phyloP scores from a whole-genome alignment of 2,329 filamentous ascomycete species.

The Neofusicoccum parvum region DNA sequence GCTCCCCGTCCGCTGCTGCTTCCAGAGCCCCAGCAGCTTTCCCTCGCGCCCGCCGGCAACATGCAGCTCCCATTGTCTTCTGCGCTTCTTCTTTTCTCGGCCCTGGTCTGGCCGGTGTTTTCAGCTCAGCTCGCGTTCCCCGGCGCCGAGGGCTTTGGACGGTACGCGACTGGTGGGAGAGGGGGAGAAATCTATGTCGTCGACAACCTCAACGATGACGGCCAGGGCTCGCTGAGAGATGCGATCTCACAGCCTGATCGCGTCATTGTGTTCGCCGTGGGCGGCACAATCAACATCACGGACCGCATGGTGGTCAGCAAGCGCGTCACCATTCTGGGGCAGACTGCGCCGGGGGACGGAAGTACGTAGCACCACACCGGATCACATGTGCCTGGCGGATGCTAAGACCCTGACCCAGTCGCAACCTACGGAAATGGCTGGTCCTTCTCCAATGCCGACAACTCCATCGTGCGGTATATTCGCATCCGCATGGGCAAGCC shows the following conservation, averaged over 20 bases:
- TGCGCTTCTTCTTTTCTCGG: constrained; percentile 1
- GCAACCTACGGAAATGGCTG: constrained; percentile 59
- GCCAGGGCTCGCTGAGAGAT: constrained; percentile 54
- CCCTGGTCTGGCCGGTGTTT: constrained; percentile 19
- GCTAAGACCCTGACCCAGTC: constrained; percentile 35
- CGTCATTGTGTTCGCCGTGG: constrained; percentile 54
- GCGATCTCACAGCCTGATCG: constrained; percentile 52
- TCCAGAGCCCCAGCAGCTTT: background rate
- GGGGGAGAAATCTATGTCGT: constrained; percentile 53
- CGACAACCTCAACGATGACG: constrained; percentile 52
- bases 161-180: constrained; percentile 50
- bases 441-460: constrained; percentile 55
- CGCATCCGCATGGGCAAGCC: constrained; percentile 57
- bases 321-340: constrained; percentile 53
- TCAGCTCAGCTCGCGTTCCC: constrained; percentile 46
- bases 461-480: constrained; percentile 59
- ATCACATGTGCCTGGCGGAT: background rate
- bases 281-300: constrained; percentile 53
- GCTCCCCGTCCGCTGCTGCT: background rate
- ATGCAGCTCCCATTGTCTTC: constrained; percentile 3
- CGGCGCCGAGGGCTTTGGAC: constrained; percentile 55
- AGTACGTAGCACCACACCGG: constrained; percentile 22
- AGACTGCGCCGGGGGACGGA: constrained; percentile 54
- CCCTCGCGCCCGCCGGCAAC: background rate
- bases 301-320: constrained; percentile 52